These are phyloP conservation scores for Chaetomium fimeti DNA, from an alignment of 495 filamentous ascomycete genomes.

Conservation along the genomic window DNA sequence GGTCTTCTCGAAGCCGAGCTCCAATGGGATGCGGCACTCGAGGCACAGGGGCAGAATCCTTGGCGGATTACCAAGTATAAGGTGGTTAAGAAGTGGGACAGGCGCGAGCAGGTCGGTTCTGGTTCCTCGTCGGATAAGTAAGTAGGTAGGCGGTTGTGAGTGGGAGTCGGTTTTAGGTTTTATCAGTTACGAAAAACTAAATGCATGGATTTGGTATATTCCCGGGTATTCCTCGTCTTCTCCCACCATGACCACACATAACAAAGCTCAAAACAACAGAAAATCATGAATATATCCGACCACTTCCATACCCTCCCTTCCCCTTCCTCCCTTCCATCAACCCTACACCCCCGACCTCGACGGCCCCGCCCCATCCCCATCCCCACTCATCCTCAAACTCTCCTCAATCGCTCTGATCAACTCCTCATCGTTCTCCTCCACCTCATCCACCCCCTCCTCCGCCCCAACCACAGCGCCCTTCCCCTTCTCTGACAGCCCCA, in stretches of 20 bases:
- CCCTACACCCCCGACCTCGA: neutral
- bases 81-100: constrained; percentile 19
- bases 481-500: constrained; percentile 16
- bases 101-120: neutral
- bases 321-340: too few relatives aligned
- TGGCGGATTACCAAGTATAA: constrained; percentile 35
- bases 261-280: neutral
- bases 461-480: neutral
- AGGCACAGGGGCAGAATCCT: constrained; percentile 31
- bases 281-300: too few relatives aligned
- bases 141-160: neutral
- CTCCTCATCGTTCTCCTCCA: constrained; percentile 46
- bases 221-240: neutral
- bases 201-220: neutral
- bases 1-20: constrained; percentile 28
- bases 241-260: neutral
- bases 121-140: neutral
- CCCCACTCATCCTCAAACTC: constrained; percentile 41
- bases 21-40: constrained; percentile 26
- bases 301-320: too few relatives aligned
- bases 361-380: constrained; percentile 9
- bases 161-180: too few relatives aligned
- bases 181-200: neutral
- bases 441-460: constrained; percentile 29
- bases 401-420: constrained; percentile 48